These are phyloP conservation scores for Microsporum ferrugineum DNA, from an alignment of 2,329 filamentous ascomycete genomes.

Conservation along the genomic window DNA sequence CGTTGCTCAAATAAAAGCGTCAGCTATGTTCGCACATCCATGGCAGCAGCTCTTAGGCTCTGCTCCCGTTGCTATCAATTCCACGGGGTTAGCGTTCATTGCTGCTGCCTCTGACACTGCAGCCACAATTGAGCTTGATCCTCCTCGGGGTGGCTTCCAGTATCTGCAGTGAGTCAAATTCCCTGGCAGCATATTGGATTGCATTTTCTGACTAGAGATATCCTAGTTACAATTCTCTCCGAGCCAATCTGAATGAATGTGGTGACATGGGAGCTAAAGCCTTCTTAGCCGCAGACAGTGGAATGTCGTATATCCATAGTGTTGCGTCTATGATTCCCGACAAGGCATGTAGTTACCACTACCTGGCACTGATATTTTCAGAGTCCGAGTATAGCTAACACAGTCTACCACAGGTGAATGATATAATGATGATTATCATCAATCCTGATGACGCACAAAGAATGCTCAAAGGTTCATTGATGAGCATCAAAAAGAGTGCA, in stretches of 20 bases:
- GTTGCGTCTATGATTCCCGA: background rate
- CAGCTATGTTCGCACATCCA: background rate
- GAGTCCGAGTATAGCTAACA: too few relatives aligned
- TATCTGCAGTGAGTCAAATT: background rate
- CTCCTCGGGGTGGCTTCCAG: background rate
- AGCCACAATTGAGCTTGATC: background rate
- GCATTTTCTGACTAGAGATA: background rate
- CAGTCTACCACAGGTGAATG: background rate
- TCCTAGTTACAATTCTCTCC: background rate
- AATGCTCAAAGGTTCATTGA: background rate
- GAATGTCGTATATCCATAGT: background rate
- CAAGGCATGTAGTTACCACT: background rate
- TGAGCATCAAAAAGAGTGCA: background rate
- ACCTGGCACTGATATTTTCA: too few relatives aligned
- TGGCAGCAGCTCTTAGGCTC: background rate
- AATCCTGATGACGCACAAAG: background rate
- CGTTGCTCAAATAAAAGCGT: background rate
- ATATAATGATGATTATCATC: background rate
- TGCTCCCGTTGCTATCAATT: background rate
- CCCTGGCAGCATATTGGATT: background rate
- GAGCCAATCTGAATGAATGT: background rate
- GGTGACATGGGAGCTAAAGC: background rate
- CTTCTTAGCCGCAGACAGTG: background rate
- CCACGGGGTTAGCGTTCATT: background rate
- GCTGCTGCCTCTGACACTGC: background rate